Conservation (phyloP, 768 basidiomycete species). For the Chiua virens region DNA sequence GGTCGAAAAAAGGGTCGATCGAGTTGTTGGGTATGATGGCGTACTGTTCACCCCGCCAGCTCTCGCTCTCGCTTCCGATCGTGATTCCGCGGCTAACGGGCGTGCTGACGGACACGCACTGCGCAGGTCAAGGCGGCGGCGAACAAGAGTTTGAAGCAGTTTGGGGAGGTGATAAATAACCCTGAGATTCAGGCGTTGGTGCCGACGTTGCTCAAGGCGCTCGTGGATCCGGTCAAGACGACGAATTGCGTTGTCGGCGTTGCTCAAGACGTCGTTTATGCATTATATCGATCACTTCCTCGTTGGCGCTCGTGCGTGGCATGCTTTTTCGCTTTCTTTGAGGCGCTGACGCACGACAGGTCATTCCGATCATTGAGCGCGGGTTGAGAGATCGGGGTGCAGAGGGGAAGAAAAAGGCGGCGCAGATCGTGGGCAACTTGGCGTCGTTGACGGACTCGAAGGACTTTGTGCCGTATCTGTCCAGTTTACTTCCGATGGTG, state of each 20-base stretch:
- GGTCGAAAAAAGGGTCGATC: constrained; percentile 96
- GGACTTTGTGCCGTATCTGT: constrained; percentile 95
- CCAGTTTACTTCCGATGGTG: constrained; percentile 83
- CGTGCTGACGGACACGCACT: constrained; percentile 95
- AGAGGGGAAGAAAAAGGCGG: constrained; percentile 93
- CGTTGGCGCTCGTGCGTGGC: constrained; percentile 77
- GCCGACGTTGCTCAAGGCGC: constrained; percentile 85
- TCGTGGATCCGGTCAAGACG: constrained; percentile 94
- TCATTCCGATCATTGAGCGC: constrained; percentile 92
- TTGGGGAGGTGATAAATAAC: constrained; percentile 97
- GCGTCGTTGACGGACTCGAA: constrained; percentile 85
- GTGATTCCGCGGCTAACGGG: constrained; percentile 95
- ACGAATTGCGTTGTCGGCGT: constrained; percentile 76
- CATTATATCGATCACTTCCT: constrained; percentile 98
- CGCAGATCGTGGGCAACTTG: constrained; percentile 97
- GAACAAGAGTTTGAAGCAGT: constrained; percentile 94
- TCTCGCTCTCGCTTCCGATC: constrained; percentile 92
- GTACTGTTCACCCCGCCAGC: constrained; percentile 93
- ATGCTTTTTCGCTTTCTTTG: background rate
- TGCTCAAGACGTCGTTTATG: constrained; percentile 94
- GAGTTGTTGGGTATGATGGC: constrained; percentile 98
- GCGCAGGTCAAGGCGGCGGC: constrained; percentile 92
- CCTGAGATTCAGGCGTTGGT: constrained; percentile 94
- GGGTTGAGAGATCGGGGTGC: constrained; percentile 90
- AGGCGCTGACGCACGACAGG: constrained; percentile 41